These are phyloP conservation scores for Puccinia horiana DNA, from an alignment of 1,284 basidiomycete genomes.

Conservation along the genomic window DNA sequence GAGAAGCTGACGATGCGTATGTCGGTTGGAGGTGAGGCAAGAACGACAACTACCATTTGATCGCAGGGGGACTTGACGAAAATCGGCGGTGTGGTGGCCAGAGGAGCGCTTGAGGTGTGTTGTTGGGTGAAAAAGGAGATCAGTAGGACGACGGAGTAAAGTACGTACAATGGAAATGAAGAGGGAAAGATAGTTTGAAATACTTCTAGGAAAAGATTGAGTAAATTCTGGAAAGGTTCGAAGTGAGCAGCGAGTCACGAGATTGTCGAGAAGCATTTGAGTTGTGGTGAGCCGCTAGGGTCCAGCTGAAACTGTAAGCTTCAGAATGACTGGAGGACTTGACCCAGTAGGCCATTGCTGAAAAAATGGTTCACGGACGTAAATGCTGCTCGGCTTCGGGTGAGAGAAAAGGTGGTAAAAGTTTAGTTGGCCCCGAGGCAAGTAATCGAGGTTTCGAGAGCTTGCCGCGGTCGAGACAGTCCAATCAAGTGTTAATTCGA, in stretches of 20 bases:
- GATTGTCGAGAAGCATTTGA: neutral
- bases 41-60: neutral
- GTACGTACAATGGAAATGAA: neutral
- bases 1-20: too few relatives aligned
- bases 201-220: neutral
- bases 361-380: neutral
- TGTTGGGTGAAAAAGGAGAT: slow-evolving; percentile 1
- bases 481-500: neutral
- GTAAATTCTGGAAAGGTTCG: neutral
- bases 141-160: slow-evolving; percentile 11
- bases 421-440: neutral
- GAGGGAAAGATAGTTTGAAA: neutral
- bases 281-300: neutral
- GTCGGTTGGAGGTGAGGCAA: too few relatives aligned
- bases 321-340: neutral
- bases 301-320: neutral
- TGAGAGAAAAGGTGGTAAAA: neutral
- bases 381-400: neutral
- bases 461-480: neutral
- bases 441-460: neutral
- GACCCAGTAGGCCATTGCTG: neutral
- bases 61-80: neutral
- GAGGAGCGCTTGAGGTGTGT: neutral
- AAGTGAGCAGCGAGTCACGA: neutral
- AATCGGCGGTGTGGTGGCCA: neutral